These are phyloP conservation scores for Acanthamoeba lenticulata DNA, from an alignment of 208 protist genomes.

Conservation along the genomic window DNA sequence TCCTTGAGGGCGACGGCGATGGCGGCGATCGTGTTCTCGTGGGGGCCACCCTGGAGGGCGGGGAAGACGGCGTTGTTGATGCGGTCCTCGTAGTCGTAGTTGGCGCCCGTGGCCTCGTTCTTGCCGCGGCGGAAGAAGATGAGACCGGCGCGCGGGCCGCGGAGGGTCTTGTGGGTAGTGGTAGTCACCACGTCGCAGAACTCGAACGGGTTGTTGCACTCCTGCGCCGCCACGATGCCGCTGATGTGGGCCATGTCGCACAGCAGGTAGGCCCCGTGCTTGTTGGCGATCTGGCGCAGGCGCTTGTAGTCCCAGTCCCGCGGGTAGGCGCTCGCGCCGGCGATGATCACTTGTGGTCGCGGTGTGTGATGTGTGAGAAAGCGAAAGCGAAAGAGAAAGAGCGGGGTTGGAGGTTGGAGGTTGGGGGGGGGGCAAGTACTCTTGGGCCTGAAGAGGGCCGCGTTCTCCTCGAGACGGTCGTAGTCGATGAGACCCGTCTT, in stretches of 20 bases:
- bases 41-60: slow-evolving; percentile 97
- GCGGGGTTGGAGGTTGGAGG: slow-evolving; percentile 38
- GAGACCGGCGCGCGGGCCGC: slow-evolving; percentile 97
- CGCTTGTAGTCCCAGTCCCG: slow-evolving; percentile 97
- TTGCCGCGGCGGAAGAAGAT: slow-evolving; percentile 97
- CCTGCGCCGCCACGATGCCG: slow-evolving; percentile 93
- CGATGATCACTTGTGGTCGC: slow-evolving; percentile 69
- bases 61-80: slow-evolving; percentile 99
- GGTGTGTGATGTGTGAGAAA: neutral
- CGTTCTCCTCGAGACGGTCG: slow-evolving; percentile 91
- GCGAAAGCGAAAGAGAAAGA: neutral
- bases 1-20: slow-evolving; percentile 96
- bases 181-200: slow-evolving; percentile 99
- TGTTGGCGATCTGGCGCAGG: slow-evolving; percentile 91
- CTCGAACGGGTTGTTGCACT: slow-evolving; percentile 93
- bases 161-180: slow-evolving; percentile 99
- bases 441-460: slow-evolving; percentile 94
- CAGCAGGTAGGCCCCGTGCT: slow-evolving; percentile 93
- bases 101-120: slow-evolving; percentile 16
- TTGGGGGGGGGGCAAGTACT: slow-evolving; percentile 86
- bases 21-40: slow-evolving; percentile 98
- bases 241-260: slow-evolving; percentile 99
- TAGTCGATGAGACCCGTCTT: slow-evolving; percentile 97
- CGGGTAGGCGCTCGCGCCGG: slow-evolving; percentile 96
- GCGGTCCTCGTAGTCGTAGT: slow-evolving; percentile 90